phyloP scores from a whole-genome alignment of 805 yeast species.

The Candida cerambycidarum region DNA sequence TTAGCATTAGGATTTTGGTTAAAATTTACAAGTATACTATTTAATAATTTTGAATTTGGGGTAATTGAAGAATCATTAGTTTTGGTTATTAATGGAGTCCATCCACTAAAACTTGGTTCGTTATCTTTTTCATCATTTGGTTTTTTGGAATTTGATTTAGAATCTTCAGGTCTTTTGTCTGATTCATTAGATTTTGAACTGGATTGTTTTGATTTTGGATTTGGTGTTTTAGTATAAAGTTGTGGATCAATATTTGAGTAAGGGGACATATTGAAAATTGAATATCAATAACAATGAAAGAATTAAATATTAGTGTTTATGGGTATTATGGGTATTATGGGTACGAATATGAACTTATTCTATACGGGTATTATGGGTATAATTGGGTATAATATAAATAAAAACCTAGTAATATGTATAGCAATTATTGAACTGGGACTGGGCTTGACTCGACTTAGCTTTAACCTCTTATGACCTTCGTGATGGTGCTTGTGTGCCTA shows the following conservation, averaged over 20 bases:
- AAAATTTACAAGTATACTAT: conserved; percentile 17
- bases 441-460: no score
- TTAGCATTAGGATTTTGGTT: conserved; percentile 17
- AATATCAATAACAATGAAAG: no score
- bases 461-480: no score
- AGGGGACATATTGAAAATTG: background rate
- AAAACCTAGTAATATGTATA: no score
- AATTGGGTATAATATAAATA: background rate
- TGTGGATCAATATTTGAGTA: conserved; percentile 31
- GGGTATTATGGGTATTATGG: background rate
- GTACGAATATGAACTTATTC: background rate
- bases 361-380: background rate
- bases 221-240: conserved; percentile 22
- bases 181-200: conserved; percentile 9
- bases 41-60: conserved; percentile 30
- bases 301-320: no score
- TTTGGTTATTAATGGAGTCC: conserved; percentile 45
- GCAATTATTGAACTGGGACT: no score
- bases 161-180: background rate
- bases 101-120: conserved; percentile 27
- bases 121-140: conserved; percentile 11
- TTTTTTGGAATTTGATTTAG: conserved; percentile 13
- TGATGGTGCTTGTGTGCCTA: no score
- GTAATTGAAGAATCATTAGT: conserved; percentile 41
- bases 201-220: background rate